phyloP scores from a whole-genome alignment of 1,284 basidiomycete species.

The Mycena sp. region DNA sequence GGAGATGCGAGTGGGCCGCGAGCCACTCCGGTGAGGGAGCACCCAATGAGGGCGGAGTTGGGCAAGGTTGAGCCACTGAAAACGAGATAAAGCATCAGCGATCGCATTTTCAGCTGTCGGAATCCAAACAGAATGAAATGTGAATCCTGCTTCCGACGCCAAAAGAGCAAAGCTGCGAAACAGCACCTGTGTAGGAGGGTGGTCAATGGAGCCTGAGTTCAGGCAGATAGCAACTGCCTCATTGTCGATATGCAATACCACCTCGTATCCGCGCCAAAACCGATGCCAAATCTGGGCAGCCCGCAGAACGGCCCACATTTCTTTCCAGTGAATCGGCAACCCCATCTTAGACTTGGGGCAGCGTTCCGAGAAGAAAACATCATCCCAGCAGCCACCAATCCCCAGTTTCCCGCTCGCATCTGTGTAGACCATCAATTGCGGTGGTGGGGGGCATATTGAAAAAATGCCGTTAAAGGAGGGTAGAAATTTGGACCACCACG shows the following conservation, averaged over 20 bases:
- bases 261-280: constrained; percentile 12
- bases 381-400: constrained; percentile 17
- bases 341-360: constrained; percentile 1
- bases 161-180: no score
- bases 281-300: constrained; percentile 19
- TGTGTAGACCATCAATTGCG: constrained; percentile 10
- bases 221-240: constrained; percentile 18
- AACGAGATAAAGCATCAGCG: no score
- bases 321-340: constrained; percentile 26
- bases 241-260: constrained; percentile 24
- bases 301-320: constrained; percentile 24
- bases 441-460: not conserved
- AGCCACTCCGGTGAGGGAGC: no score
- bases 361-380: constrained; percentile 11
- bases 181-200: no score
- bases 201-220: no score
- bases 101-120: no score
- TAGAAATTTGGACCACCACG: constrained; percentile 13
- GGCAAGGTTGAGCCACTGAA: no score
- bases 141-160: no score
- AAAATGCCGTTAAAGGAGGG: constrained; percentile 23
- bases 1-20: no score
- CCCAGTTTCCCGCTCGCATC: constrained; percentile 25
- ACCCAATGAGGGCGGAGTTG: no score
- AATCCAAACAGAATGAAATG: no score